Percentiles rank a stretch among this genome's conserved stretches.
Evolutionary conservation across 306 rosid species (phyloP).

Genomic region (Castanea crenata): DNA sequence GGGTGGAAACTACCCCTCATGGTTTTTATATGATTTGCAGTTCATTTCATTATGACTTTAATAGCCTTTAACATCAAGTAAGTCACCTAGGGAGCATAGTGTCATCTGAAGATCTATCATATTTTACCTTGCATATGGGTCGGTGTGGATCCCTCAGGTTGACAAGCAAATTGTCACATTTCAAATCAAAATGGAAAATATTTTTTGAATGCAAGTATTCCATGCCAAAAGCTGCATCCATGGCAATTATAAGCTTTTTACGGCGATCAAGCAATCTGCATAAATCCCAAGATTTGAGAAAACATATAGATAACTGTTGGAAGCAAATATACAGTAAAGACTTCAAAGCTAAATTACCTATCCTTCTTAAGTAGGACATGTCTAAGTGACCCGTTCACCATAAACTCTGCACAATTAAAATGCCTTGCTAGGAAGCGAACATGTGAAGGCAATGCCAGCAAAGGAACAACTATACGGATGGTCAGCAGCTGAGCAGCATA

Average conservation of each 20-base stretch:
- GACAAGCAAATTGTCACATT: slow-evolving; percentile 35
- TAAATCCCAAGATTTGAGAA: slow-evolving; percentile 4
- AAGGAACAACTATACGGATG: background rate
- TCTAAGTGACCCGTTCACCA: slow-evolving; percentile 35
- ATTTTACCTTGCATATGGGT: slow-evolving; percentile 38
- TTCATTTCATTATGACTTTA: background rate
- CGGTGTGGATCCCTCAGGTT: slow-evolving; percentile 37
- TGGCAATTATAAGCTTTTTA: slow-evolving; percentile 33
- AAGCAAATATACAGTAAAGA: slow-evolving; percentile 7
- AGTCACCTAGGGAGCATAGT: background rate
- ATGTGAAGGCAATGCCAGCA: background rate
- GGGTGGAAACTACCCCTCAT: too few species aligned
- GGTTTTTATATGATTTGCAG: background rate
- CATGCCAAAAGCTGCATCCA: slow-evolving; percentile 41
- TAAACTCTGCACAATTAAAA: slow-evolving; percentile 13
- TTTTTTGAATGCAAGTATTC: slow-evolving; percentile 32
- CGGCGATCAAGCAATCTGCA: slow-evolving; percentile 26
- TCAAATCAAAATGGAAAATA: slow-evolving; percentile 39
- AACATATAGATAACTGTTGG: slow-evolving; percentile 8
- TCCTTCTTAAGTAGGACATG: slow-evolving; percentile 29
- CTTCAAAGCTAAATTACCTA: slow-evolving; percentile 15
- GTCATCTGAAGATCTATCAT: background rate
- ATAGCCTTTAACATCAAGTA: background rate
- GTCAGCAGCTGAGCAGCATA: background rate
- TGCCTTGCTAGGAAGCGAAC: background rate